Conservation (phyloP, 148 eudicot species). For the Rhododendron mucronatum region DNA sequence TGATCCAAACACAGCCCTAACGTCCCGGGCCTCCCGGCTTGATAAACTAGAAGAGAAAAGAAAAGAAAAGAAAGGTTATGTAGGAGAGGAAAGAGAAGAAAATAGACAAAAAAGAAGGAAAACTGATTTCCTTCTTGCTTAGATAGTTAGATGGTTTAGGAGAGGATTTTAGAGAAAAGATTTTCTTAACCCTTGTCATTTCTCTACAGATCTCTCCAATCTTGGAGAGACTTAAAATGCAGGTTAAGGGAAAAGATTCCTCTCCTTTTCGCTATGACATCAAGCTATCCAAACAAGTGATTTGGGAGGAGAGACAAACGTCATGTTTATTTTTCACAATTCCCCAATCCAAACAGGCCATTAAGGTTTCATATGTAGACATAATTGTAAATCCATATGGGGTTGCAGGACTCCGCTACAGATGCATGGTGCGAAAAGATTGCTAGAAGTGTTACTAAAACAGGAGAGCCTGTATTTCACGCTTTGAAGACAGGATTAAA, state of each 20-base stretch:
- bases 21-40: neutral
- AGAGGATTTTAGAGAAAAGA: neutral
- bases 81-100: neutral
- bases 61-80: neutral
- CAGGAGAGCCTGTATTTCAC: constrained; percentile 36
- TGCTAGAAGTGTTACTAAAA: constrained; percentile 26
- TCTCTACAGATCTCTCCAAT: neutral
- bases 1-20: neutral
- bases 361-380: neutral
- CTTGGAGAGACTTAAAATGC: neutral
- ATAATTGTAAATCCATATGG: neutral
- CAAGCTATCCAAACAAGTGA: neutral
- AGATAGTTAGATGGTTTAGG: neutral
- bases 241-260: neutral
- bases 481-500: constrained; percentile 44
- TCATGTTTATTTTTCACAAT: neutral
- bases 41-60: neutral
- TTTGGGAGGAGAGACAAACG: neutral
- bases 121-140: neutral
- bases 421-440: constrained; percentile 43
- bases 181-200: neutral
- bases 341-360: neutral
- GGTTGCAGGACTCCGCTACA: constrained; percentile 35
- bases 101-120: neutral
- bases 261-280: neutral